These are phyloP conservation scores for Suillus tomentosus DNA, from an alignment of 768 basidiomycete species.

Conservation along the genomic window DNA sequence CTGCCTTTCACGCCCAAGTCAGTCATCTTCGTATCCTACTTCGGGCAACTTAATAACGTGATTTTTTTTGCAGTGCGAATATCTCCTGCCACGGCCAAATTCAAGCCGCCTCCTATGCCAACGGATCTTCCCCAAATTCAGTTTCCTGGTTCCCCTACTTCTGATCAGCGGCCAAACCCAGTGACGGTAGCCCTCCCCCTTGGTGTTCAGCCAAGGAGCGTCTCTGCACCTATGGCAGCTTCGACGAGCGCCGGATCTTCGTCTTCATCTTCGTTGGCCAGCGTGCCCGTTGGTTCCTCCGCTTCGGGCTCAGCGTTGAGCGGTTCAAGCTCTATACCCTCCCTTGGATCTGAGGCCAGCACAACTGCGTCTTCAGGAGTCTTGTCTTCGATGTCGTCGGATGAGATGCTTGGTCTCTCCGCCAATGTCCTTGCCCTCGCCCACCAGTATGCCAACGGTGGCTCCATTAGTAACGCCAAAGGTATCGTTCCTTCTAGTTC, in stretches of 20 bases:
- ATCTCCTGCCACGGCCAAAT: constrained; percentile 87
- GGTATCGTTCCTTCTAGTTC: constrained; percentile 36
- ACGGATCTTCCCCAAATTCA: constrained; percentile 50
- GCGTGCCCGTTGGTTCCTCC: constrained; percentile 41
- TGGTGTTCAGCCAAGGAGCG: constrained; percentile 56
- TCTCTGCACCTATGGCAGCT: constrained; percentile 69
- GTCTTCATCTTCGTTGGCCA: constrained; percentile 29
- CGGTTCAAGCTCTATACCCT: constrained; percentile 52
- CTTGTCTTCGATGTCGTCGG: constrained; percentile 49
- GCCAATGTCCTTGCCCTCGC: constrained; percentile 49
- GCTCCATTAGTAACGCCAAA: constrained; percentile 32
- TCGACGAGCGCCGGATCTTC: constrained; percentile 25
- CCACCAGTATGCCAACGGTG: constrained; percentile 45
- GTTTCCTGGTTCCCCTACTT: constrained; percentile 34
- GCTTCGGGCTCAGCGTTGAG: constrained; percentile 51
- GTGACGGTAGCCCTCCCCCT: constrained; percentile 53
- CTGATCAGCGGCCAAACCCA: constrained; percentile 38
- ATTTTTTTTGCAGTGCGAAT: constrained; percentile 69
- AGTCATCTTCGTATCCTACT: constrained; percentile 31
- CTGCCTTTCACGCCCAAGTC: constrained; percentile 86
- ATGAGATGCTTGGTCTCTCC: constrained; percentile 54
- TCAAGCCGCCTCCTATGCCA: constrained; percentile 60
- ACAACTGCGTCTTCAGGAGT: constrained; percentile 53
- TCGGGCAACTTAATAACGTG: constrained; percentile 30
- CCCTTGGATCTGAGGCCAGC: constrained; percentile 49